Base-by-base conservation (phyloP, 768 basidiomycete species). In the Suillus brevipes region DNA sequence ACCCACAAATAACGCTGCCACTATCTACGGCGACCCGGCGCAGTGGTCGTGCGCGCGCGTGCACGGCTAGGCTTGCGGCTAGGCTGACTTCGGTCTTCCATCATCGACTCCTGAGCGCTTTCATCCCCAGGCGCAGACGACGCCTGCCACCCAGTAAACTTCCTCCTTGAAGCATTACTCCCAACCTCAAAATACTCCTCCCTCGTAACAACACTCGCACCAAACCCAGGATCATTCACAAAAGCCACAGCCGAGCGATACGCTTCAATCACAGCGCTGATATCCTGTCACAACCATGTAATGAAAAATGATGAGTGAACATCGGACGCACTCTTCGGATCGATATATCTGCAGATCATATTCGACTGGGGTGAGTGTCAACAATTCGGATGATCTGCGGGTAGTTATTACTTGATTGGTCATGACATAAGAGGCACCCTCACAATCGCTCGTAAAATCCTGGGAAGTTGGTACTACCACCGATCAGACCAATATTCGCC, bases 401-500 rank as follows among this genome's bases (percentile, higher is more conserved):
- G 65, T 62, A 64, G 52, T 71, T 18, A 59, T 72, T 64, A 71
- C 20, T 12, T 40, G 38, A 43, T 31, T 20, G 12, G 10, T 20
- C 40, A 28, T 59, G 58, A 42, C 58, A 59, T 18, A 42, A 40
- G 52, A 9, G 49, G 10, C 3, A 1, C 5, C 76, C 91, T 75
- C 76, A 97, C 95, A 98, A 77, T 78, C 96, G 80, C 60, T 83
- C 77, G 25, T 84, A 83, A 70, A 98, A 90, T 7, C 90, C 91
- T 50, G 87, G 81, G 68, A 95, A 87, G 69, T 85, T 85, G 18
- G 87, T 86, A 75, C 85, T 90, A 16, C 96, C 96, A 58, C 96
- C 96, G 71, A 95, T 86, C 67, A 97, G 78, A 14, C 91, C 92
- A 66, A 99, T 95, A 75, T 98, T 94, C 40, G 88, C 87, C 95